A percentile compares a stretch with the other conserved stretches of the same genome.
These are phyloP conservation scores for Fusarium algeriense DNA, from an alignment of 2,329 filamentous ascomycete species.

Conservation along the genomic window DNA sequence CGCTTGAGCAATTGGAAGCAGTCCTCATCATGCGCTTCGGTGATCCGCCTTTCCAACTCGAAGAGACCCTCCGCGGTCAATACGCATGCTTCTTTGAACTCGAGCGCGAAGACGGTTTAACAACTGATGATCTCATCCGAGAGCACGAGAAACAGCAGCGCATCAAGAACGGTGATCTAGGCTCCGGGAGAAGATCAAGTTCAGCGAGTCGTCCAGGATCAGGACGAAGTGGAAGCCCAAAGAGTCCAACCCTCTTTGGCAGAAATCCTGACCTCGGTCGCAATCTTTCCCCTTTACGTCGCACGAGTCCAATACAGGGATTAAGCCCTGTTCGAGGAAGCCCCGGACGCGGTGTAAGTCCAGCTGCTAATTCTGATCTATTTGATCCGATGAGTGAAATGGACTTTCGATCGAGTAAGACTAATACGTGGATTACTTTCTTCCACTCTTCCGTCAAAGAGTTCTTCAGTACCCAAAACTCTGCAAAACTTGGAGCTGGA, in stretches of 20 bases:
- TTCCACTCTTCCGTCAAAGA: conserved; percentile 57
- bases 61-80: conserved; percentile 58
- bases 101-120: conserved; percentile 58
- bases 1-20: conserved; percentile 59
- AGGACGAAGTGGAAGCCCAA: conserved; percentile 34
- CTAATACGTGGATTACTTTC: conserved; percentile 55
- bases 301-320: conserved; percentile 14
- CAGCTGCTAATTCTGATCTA: conserved; percentile 49
- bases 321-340: conserved; percentile 30
- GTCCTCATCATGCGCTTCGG: conserved; percentile 58
- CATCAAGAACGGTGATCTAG: conserved; percentile 26
- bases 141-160: conserved; percentile 52
- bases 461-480: conserved; percentile 54
- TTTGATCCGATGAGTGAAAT: conserved; percentile 51
- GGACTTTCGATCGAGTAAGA: conserved; percentile 58
- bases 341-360: conserved; percentile 43
- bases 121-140: conserved; percentile 57
- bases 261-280: conserved; percentile 34
- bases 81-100: conserved; percentile 62
- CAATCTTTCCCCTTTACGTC: conserved; percentile 40
- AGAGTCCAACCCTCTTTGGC: conserved; percentile 26
- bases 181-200: conserved; percentile 37
- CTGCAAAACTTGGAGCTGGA: conserved; percentile 33
- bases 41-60: conserved; percentile 56
- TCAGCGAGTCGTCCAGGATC: conserved; percentile 41